Percentiles rank a stretch among this genome's conserved stretches.
Conservation (phyloP, 2,329 filamentous ascomycete genomes). For the Dactylonectria macrodidyma region DNA sequence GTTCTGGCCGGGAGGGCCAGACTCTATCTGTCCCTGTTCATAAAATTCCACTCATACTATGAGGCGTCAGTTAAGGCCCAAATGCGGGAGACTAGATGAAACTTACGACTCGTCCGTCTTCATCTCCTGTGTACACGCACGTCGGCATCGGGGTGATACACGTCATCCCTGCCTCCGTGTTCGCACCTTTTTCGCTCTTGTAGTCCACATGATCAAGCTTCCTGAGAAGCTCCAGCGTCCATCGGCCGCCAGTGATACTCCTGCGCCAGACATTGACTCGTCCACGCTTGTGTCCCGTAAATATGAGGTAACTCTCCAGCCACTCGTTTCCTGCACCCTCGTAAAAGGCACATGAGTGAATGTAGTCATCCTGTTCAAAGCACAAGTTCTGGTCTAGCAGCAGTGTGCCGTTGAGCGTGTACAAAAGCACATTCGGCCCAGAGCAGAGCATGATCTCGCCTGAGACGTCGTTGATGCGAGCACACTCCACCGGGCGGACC, state of each 20-base stretch:
- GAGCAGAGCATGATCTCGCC: slow-evolving; percentile 91
- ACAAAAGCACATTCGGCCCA: slow-evolving; percentile 81
- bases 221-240: slow-evolving; percentile 84
- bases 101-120: slow-evolving; percentile 87
- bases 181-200: slow-evolving; percentile 71
- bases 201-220: slow-evolving; percentile 84
- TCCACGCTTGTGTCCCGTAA: slow-evolving; percentile 89
- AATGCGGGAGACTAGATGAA: not conserved
- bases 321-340: slow-evolving; percentile 93
- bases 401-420: slow-evolving; percentile 88
- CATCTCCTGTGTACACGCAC: slow-evolving; percentile 93
- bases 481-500: slow-evolving; percentile 76
- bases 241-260: slow-evolving; percentile 71
- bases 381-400: slow-evolving; percentile 89
- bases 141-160: slow-evolving; percentile 88
- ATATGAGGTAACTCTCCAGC: slow-evolving; percentile 87
- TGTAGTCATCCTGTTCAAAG: slow-evolving; percentile 77
- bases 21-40: slow-evolving; percentile 70
- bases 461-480: slow-evolving; percentile 89
- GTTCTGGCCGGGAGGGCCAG: slow-evolving; percentile 44
- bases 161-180: slow-evolving; percentile 80
- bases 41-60: slow-evolving; percentile 75
- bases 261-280: slow-evolving; percentile 85
- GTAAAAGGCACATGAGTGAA: slow-evolving; percentile 91
- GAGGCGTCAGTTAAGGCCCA: slow-evolving; percentile 26